phyloP scores from a whole-genome alignment of 345 rosid genomes.

The Cardiospermum halicacabum region DNA sequence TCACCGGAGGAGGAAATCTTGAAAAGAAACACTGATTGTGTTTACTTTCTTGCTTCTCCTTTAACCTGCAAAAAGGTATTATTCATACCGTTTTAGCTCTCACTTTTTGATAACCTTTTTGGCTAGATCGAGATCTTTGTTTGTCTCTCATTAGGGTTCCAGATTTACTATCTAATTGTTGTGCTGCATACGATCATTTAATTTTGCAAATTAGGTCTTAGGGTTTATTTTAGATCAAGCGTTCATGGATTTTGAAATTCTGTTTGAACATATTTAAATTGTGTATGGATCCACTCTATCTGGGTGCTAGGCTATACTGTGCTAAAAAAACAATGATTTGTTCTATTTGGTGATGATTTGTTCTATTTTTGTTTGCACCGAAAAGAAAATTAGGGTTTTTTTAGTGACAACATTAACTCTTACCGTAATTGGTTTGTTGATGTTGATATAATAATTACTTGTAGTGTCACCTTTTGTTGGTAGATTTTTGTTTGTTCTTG shows the following conservation, averaged over 20 bases:
- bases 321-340: not conserved
- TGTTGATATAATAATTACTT: not conserved
- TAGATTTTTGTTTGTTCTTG: not conserved
- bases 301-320: not conserved
- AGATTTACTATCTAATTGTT: conserved; percentile 15
- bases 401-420: not conserved
- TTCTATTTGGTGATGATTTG: not conserved
- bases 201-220: too few relatives aligned
- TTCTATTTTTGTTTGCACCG: not conserved
- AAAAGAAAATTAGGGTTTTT: not conserved
- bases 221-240: not conserved
- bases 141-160: conserved; percentile 34
- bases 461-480: not conserved
- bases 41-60: conserved; percentile 94
- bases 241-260: not conserved
- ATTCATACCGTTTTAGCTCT: too few relatives aligned
- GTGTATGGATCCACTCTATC: too few relatives aligned
- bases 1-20: conserved; percentile 73
- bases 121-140: too few relatives aligned
- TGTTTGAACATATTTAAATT: too few relatives aligned
- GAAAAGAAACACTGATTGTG: conserved; percentile 92
- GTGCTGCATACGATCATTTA: too few relatives aligned
- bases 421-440: not conserved
- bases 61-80: conserved; percentile 98
- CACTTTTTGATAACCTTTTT: too few relatives aligned